Evolutionary conservation across 2,329 filamentous ascomycete species (phyloP).

Genomic region (Aspergillus nomiae): DNA sequence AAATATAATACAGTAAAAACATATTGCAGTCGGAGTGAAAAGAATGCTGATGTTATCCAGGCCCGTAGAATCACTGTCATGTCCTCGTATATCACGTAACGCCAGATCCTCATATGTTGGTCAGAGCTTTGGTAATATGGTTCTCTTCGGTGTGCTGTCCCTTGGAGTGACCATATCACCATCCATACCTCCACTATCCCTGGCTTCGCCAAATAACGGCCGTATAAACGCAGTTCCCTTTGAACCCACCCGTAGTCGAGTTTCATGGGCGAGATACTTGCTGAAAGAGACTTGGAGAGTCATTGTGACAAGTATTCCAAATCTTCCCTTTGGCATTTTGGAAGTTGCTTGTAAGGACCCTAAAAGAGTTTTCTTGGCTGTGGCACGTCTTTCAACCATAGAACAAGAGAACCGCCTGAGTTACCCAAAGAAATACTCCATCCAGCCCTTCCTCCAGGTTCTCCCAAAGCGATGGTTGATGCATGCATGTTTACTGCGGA

Average conservation of each 20-base stretch:
- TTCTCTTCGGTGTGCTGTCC: not conserved
- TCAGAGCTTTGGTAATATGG: not conserved
- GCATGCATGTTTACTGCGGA: conserved; percentile 31
- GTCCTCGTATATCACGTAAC: not conserved
- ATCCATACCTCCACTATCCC: not conserved
- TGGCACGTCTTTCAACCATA: not conserved
- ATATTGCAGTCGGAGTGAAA: not conserved
- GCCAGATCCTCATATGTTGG: not conserved
- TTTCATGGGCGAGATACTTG: not conserved
- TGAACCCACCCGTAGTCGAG: not conserved
- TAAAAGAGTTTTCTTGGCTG: too few relatives aligned
- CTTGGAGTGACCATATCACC: not conserved
- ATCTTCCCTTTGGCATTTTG: not conserved
- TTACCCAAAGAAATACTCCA: conserved; percentile 31
- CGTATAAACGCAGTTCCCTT: not conserved
- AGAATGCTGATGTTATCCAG: not conserved
- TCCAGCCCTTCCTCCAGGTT: conserved; percentile 37
- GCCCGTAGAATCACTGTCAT: not conserved
- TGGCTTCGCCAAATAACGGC: not conserved
- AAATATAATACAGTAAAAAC: not conserved
- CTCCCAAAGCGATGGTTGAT: conserved; percentile 38
- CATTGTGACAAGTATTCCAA: not conserved
- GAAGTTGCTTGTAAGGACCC: not conserved
- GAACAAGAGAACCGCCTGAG: not conserved
- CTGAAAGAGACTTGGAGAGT: not conserved